Base-by-base conservation (phyloP, 2,329 filamentous ascomycete species). In the Acarospora socialis region DNA sequence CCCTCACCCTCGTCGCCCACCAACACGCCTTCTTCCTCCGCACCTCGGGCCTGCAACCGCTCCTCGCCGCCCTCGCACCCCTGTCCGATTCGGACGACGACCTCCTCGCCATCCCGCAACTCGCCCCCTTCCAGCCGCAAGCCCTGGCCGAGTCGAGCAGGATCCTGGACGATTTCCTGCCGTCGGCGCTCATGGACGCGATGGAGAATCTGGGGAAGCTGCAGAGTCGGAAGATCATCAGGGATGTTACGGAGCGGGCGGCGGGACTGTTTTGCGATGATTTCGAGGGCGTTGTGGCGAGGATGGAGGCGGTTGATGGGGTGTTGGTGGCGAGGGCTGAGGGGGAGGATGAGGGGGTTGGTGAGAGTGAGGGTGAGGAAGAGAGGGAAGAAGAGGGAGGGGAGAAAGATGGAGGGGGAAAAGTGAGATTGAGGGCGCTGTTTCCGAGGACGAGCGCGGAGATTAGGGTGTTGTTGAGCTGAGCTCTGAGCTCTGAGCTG, bases 181-280 rank as follows among this genome's bases (percentile, higher is more conserved):
- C 90, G 0, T 92, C 83, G 1, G 90, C 87, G 3, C 66, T 93
- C 18, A 87, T 94, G 65, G 90, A 98, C 51, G 86, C 86, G 3
- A 74, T 81, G 45, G 80, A 90, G 30, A 81, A 83, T 38, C 55
- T 95, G 16, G 77, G 77, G 41, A 63, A 71, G 24, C 58, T 98
- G 18, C 74, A 79, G 39, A 80, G 81, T 46, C 70, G 79, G 1
- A 66, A 65, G 7, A 59, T 92, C 35, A 77, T 79, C 9, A 71
- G 81, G 28, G 65, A 75, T 28, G 70, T 93, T 29, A 90, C 82
- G 0, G 81, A 92, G 45, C 72, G 80, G 41, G 87, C 86, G 0
- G 81, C 84, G 1, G 76, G 82, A 44, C 67, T 62, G 32, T 98
- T 98, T 56, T 92, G 84, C 43, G 66, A 69, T 19, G 81, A 90